Evolutionary conservation across 345 rosid genomes (phyloP).

Genomic region (Mangifera indica): DNA sequence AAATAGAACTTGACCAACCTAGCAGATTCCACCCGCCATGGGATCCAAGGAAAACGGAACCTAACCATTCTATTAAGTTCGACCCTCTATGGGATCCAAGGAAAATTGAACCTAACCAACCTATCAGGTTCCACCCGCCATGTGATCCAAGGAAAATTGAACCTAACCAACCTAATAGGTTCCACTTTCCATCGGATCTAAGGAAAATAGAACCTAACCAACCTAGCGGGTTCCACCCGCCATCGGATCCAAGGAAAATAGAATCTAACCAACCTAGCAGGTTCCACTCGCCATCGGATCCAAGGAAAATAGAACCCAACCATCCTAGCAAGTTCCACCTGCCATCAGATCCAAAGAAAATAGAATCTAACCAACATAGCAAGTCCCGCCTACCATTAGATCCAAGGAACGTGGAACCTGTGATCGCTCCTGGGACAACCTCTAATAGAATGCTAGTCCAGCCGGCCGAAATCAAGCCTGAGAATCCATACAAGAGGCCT

Average conservation of each 20-base stretch:
- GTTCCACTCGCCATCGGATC: background rate
- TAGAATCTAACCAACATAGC: background rate
- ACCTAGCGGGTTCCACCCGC: background rate
- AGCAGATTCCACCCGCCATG: background rate
- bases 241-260: background rate
- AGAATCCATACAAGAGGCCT: constrained; percentile 25
- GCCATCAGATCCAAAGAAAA: background rate
- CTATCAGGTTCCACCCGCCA: background rate
- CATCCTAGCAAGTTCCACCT: background rate
- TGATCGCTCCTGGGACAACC: background rate
- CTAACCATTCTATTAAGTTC: too few relatives aligned
- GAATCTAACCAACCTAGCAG: background rate
- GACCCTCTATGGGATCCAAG: too few relatives aligned
- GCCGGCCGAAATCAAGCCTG: background rate
- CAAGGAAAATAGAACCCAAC: background rate
- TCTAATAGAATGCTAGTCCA: background rate
- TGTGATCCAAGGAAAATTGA: background rate
- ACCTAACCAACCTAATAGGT: background rate
- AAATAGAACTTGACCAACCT: background rate
- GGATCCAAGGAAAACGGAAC: background rate
- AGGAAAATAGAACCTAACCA: background rate
- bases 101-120: background rate
- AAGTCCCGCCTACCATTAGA: background rate
- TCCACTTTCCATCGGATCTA: background rate
- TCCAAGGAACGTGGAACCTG: background rate